Percentiles rank a stretch among this genome's conserved stretches.
phyloP scores from a whole-genome alignment of 163 green algal species.

The Volvox carteri region DNA sequence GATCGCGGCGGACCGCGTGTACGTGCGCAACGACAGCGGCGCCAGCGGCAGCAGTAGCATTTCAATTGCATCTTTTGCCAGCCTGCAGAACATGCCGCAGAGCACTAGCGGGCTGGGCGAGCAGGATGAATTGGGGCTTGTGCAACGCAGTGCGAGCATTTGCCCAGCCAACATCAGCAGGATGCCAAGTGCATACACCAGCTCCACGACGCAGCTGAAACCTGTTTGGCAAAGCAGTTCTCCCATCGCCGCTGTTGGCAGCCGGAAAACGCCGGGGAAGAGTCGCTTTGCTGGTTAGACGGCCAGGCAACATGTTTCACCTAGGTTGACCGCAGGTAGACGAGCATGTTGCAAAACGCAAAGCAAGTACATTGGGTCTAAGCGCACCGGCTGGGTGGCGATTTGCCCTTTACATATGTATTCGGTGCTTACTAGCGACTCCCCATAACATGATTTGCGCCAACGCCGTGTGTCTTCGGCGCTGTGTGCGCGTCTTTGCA shows the following conservation, averaged over 20 bases:
- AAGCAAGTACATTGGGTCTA: too few relatives aligned
- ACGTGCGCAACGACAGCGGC: conserved; percentile 50
- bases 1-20: neutral
- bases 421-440: too few relatives aligned
- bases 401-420: too few relatives aligned
- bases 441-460: too few relatives aligned
- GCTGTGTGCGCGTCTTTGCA: too few relatives aligned
- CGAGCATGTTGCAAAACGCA: too few relatives aligned
- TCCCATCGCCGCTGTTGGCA: neutral
- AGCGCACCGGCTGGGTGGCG: too few relatives aligned
- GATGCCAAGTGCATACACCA: neutral
- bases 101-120: conserved; percentile 30
- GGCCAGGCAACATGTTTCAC: too few relatives aligned
- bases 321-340: too few relatives aligned
- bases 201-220: conserved; percentile 1
- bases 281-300: conserved; percentile 36
- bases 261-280: conserved; percentile 42
- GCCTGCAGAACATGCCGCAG: conserved; percentile 42
- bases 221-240: conserved; percentile 36
- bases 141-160: conserved; percentile 42
- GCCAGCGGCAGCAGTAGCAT: conserved; percentile 48
- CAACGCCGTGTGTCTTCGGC: too few relatives aligned
- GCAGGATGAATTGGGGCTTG: conserved; percentile 39
- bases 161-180: conserved; percentile 7
- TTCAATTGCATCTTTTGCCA: conserved; percentile 39